Evolutionary conservation across 1,139 yeast genomes (phyloP), one percentile per base, ranked within the genome.

Genomic region (Scheffersomyces segobiensis): DNA sequence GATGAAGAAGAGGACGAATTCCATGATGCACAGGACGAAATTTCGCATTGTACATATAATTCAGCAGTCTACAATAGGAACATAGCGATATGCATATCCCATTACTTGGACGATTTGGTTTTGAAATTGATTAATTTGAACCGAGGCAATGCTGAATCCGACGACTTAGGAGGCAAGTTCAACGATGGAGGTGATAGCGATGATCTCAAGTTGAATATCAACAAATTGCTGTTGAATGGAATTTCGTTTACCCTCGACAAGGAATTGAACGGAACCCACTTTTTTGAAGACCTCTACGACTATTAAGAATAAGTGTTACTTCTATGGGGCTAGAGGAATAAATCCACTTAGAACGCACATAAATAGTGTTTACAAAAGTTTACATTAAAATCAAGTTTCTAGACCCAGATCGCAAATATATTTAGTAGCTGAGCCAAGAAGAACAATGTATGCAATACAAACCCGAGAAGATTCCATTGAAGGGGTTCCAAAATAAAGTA

Each of bases 231-330:
- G 21, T 56, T 80, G 18, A 77, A 73, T 57, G 83, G 83, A 14
- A 67, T 79, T 19, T 68, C 67, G 53, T 80, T 75, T 61, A 68
- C 66, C 49, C 67, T 79, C 52, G 83, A 77, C 59, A 70, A 69
- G 56, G 84, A 80, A 62, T 57, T 69, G 52, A 80, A 80, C 61
- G 84, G 84, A 3, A 80, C 84, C 17, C 78, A 77, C 55, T 79
- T 67, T 61, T 72, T 70, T 60, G 67, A 68, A 49, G 69, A 69
- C 56, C 74, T 69, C 1, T 75, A 69, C 60, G 76, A 74, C 57
- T 55, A 42, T 22, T 48, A 32, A 50, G 50, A n/a, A 2, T 32
- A 32, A 2, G 42, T 3, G 14, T 32, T 32, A 32, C 12, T 32
- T 1, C 17, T 32, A 32, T 17, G 14, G 42, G 42, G 42, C n/a